Evolutionary conservation across 2,329 filamentous ascomycete genomes (phyloP), one percentile per base, ranked within the genome.

Genomic region (Trichoderma koningiopsis): DNA sequence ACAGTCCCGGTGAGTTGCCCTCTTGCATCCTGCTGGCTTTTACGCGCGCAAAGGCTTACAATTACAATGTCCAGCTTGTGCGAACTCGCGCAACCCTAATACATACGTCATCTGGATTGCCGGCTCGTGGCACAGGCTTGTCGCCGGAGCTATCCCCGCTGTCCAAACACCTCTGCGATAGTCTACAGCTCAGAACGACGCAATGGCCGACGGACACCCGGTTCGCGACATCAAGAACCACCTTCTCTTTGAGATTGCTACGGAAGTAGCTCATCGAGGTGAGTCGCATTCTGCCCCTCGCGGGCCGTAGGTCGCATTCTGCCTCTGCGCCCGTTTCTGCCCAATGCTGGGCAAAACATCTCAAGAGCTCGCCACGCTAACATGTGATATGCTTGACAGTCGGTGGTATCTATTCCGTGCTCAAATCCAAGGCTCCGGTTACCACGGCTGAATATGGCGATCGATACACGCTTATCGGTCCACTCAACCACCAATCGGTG

Each of bases 391-490:
- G n/a, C 33, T 53, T 52, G 24, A 29, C 58, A 96, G 96, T 99
- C 71, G 96, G 96, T 78, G 96, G 96, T 76, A 99, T 99, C 83
- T 99, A 99, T 86, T 98, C 95, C 19, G 96, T 99, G 73, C 90
- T 99, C 82, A 99, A 99, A 83, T 99, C 96, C 71, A 99, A 99
- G 82, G 95, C 96, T 47, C 95, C 96, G 62, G 96, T 98, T 71
- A 98, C 96, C 55, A 97, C 95, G 0, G 94, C 94, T 71, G 96
- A 99, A 82, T 99, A 98, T 96, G 96, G 96, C 81, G 94, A 97
- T 70, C 89, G 93, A 74, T 99, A 99, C 82, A 97, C 93, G 33
- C 88, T 98, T 73, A 94, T 99, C 79, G 96, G 96, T 2, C 96
- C 96, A 70, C 89, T 97, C 79, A 97, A 98, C 83, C 91, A 92